phyloP scores from a whole-genome alignment of 140 eudicot species.

The Ambrosia hybrid region DNA sequence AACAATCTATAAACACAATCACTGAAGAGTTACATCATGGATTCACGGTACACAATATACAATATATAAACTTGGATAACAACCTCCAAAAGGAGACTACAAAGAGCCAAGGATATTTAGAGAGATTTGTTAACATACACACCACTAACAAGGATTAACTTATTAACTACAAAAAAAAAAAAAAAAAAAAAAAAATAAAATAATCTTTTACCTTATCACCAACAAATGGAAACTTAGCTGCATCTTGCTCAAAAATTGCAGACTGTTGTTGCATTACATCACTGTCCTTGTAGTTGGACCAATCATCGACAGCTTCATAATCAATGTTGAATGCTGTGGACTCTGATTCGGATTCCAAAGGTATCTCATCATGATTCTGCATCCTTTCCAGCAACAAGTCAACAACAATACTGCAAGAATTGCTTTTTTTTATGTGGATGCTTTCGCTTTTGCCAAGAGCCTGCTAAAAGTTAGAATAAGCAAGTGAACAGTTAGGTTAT shows the following conservation, averaged over 20 bases:
- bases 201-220: conserved; percentile 71
- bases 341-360: conserved; percentile 41
- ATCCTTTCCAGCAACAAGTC: conserved; percentile 28
- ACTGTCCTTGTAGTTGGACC: conserved; percentile 70
- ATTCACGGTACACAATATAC: background rate
- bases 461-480: conserved; percentile 9
- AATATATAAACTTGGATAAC: background rate
- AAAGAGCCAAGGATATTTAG: background rate
- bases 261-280: conserved; percentile 86
- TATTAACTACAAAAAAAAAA: background rate
- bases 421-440: conserved; percentile 2
- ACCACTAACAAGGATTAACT: background rate
- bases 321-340: conserved; percentile 35
- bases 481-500: conserved; percentile 2
- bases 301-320: conserved; percentile 53
- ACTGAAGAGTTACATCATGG: background rate
- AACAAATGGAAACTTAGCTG: conserved; percentile 64
- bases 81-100: background rate
- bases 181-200: no score
- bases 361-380: conserved; percentile 63
- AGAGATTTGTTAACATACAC: background rate
- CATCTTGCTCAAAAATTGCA: conserved; percentile 67
- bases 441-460: conserved; percentile 12
- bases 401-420: conserved; percentile 13
- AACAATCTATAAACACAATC: conserved; percentile 1